These are phyloP conservation scores for Alternaria metachromatica DNA, from an alignment of 2,329 filamentous ascomycete genomes.

Conservation along the genomic window DNA sequence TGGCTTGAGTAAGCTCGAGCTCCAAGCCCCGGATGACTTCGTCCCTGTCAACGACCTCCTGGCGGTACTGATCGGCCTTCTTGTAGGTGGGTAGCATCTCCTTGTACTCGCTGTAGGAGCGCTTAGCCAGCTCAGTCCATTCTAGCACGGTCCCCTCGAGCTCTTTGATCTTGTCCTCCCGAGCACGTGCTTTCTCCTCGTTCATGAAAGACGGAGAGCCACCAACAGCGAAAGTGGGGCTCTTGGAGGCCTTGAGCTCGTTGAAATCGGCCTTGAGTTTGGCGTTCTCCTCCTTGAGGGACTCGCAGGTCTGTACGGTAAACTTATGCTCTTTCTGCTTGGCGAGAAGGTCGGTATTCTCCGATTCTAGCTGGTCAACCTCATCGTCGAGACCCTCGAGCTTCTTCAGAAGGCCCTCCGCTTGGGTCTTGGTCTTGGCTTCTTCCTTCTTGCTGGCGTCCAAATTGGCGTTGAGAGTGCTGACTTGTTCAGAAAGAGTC, in stretches of 20 bases:
- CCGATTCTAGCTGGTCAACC: slow-evolving; percentile 17
- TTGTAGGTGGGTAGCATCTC: slow-evolving; percentile 28
- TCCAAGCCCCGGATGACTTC: slow-evolving; percentile 25
- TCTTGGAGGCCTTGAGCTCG: slow-evolving; percentile 4
- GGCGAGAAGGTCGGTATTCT: slow-evolving; percentile 14
- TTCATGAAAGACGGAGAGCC: background rate
- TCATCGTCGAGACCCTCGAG: slow-evolving; percentile 15
- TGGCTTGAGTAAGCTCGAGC: slow-evolving; percentile 21
- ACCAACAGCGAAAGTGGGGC: background rate
- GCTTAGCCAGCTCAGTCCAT: slow-evolving; percentile 35
- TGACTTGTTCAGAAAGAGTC: slow-evolving; percentile 12
- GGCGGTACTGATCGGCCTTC: slow-evolving; percentile 25
- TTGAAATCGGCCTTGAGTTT: slow-evolving; percentile 7
- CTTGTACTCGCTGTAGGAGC: slow-evolving; percentile 36
- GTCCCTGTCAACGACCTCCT: slow-evolving; percentile 20
- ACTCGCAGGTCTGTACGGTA: background rate
- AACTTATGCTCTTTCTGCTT: slow-evolving; percentile 14
- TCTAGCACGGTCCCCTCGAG: slow-evolving; percentile 18
- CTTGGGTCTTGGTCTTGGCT: slow-evolving; percentile 2
- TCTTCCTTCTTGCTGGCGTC: slow-evolving; percentile 7
- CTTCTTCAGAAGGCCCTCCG: slow-evolving; percentile 11
- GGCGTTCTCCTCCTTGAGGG: slow-evolving; percentile 8
- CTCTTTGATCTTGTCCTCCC: slow-evolving; percentile 16
- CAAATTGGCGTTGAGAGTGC: slow-evolving; percentile 17
- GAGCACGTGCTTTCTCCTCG: background rate